These are phyloP conservation scores for Amaranthus tricolor DNA, from an alignment of 179 eudicot genomes.

Conservation along the genomic window DNA sequence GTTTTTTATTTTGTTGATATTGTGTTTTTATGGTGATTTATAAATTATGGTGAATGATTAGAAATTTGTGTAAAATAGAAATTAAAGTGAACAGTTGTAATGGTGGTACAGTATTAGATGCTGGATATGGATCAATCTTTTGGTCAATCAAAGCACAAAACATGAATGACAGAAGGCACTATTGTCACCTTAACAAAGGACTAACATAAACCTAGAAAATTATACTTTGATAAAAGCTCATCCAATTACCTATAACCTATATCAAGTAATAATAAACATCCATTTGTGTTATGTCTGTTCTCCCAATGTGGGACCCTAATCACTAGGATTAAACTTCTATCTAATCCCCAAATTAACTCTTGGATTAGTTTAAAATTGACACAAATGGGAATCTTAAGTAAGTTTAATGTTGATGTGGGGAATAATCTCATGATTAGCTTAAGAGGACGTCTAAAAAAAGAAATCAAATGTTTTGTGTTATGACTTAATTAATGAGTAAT, in stretches of 20 bases:
- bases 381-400: slow-evolving; percentile 26
- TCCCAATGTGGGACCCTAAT: slow-evolving; percentile 24
- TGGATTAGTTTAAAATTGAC: slow-evolving; percentile 12
- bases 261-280: slow-evolving; percentile 18
- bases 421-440: slow-evolving; percentile 46
- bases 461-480: not conserved
- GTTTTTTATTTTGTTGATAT: too few relatives aligned
- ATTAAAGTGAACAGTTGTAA: not conserved
- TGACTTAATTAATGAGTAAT: too few relatives aligned
- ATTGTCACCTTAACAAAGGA: slow-evolving; percentile 17
- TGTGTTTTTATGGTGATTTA: too few relatives aligned
- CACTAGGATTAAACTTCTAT: slow-evolving; percentile 1
- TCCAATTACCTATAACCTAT: not conserved
- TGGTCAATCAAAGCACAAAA: slow-evolving; percentile 11
- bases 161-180: slow-evolving; percentile 11
- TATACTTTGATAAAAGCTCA: slow-evolving; percentile 12
- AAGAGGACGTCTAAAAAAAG: slow-evolving; percentile 14
- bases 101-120: not conserved
- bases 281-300: slow-evolving; percentile 7
- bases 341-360: slow-evolving; percentile 16
- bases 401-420: slow-evolving; percentile 24
- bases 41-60: too few relatives aligned
- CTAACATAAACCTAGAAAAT: not conserved
- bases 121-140: slow-evolving; percentile 6
- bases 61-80: too few relatives aligned